Conservation (phyloP, 495 filamentous ascomycete genomes). For the Penicillium cosmopolitanum region DNA sequence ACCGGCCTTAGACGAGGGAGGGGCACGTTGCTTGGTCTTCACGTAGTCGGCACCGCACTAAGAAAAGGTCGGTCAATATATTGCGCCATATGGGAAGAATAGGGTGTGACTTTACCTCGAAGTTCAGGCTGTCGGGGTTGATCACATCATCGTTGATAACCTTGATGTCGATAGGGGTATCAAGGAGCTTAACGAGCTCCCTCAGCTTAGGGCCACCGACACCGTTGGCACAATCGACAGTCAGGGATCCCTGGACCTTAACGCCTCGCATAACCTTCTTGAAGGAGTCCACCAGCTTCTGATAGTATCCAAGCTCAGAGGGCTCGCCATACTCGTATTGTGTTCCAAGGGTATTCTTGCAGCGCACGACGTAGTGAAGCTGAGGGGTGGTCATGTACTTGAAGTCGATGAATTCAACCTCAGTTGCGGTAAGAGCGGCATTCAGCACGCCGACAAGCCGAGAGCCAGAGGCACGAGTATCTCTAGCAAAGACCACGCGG, state of each 20-base stretch:
- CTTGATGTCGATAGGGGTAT: constrained; percentile 75
- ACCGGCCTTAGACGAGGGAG: constrained; percentile 76
- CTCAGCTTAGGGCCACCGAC: constrained; percentile 91
- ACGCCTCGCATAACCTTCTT: constrained; percentile 75
- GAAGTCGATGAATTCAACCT: constrained; percentile 74
- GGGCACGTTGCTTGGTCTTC: constrained; percentile 92
- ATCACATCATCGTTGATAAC: constrained; percentile 91
- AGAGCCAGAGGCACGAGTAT: constrained; percentile 90
- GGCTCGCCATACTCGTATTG: constrained; percentile 83
- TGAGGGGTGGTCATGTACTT: constrained; percentile 93
- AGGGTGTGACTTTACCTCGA: constrained; percentile 61
- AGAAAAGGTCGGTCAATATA: constrained; percentile 18
- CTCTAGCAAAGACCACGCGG: constrained; percentile 85
- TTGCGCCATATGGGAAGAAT: constrained; percentile 2
- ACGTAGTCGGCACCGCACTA: constrained; percentile 97
- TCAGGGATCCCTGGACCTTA: constrained; percentile 70
- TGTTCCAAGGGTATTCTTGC: constrained; percentile 86
- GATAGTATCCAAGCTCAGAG: constrained; percentile 90
- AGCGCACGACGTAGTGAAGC: constrained; percentile 93
- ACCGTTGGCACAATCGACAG: constrained; percentile 95
- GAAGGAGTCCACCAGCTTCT: constrained; percentile 84
- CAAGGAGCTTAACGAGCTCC: constrained; percentile 83
- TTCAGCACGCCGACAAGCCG: constrained; percentile 75
- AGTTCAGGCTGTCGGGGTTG: constrained; percentile 84
- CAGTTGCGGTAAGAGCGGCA: constrained; percentile 74